Evolutionary conservation across 1,284 basidiomycete genomes (phyloP).

Genomic region (Marasmius oreades): DNA sequence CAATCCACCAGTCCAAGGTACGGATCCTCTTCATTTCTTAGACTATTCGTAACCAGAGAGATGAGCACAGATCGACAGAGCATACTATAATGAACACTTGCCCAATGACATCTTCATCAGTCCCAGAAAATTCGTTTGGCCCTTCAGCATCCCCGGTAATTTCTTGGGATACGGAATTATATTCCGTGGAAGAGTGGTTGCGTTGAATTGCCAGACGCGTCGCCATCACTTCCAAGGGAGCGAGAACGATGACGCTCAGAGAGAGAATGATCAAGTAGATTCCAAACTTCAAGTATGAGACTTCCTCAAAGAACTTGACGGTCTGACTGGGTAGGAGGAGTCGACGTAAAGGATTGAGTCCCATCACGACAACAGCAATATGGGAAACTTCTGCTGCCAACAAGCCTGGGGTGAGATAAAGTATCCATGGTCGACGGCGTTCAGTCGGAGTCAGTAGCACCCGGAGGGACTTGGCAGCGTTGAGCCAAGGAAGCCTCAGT

Average conservation of each 20-base stretch:
- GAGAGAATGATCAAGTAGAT: constrained; percentile 63
- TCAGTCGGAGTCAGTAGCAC: constrained; percentile 82
- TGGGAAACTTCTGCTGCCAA: constrained; percentile 67
- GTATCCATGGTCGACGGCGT: constrained; percentile 71
- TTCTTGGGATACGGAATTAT: constrained; percentile 69
- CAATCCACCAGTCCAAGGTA: constrained; percentile 80
- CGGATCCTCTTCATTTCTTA: constrained; percentile 84
- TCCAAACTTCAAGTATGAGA: constrained; percentile 45
- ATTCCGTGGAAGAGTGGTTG: constrained; percentile 72
- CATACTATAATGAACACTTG: constrained; percentile 27
- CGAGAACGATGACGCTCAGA: constrained; percentile 61
- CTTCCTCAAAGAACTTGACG: constrained; percentile 29
- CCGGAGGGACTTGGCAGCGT: constrained; percentile 60
- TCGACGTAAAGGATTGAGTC: constrained; percentile 62
- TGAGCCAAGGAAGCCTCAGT: constrained; percentile 70
- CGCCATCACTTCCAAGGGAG: constrained; percentile 81
- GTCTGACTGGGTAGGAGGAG: constrained; percentile 58
- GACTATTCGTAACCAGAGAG: constrained; percentile 31
- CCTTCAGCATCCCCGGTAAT: constrained; percentile 69
- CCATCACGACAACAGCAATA: constrained; percentile 55
- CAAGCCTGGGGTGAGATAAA: constrained; percentile 84
- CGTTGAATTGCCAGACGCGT: constrained; percentile 83
- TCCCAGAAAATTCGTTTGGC: constrained; percentile 64
- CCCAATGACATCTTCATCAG: constrained; percentile 88
- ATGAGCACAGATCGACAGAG: neutral